These are phyloP conservation scores for Raphanus sativus DNA, from an alignment of 345 rosid genomes.

Conservation along the genomic window DNA sequence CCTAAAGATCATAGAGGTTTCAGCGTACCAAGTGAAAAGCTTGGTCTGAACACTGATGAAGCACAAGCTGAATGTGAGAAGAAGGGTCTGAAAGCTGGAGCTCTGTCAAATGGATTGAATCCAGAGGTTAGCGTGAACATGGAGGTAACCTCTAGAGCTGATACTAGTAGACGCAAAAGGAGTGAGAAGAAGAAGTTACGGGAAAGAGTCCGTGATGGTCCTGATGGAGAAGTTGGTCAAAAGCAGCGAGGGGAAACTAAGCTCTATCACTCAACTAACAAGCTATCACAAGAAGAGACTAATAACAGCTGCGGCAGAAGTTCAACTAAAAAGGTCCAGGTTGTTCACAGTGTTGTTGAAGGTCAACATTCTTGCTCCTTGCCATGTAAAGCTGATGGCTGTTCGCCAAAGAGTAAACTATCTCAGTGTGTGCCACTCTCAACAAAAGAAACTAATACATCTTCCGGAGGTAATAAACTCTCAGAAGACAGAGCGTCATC, in stretches of 20 bases:
- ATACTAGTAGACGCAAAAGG: constrained; percentile 35
- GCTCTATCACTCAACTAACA: constrained; percentile 29
- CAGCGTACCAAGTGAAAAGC: constrained; percentile 32
- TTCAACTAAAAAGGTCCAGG: constrained; percentile 40
- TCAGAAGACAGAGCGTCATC: constrained; percentile 41
- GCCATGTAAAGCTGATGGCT: constrained; percentile 43
- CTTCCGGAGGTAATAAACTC: constrained; percentile 36
- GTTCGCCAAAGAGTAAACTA: constrained; percentile 37
- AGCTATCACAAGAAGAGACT: constrained; percentile 33
- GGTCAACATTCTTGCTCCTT: constrained; percentile 48
- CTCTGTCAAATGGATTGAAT: constrained; percentile 34
- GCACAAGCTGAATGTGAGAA: constrained; percentile 34
- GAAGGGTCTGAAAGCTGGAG: constrained; percentile 39
- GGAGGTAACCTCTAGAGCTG: constrained; percentile 37
- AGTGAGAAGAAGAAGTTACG: constrained; percentile 32
- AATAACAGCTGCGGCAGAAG: constrained; percentile 44
- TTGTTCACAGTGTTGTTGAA: constrained; percentile 28
- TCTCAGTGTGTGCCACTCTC: constrained; percentile 41
- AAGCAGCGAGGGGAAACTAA: constrained; percentile 32
- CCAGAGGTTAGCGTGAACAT: constrained; percentile 33
- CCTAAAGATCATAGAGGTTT: constrained; percentile 26
- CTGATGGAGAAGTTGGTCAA: constrained; percentile 30
- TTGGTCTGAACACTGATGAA: constrained; percentile 23
- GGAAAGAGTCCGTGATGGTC: constrained; percentile 32
- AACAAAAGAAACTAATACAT: constrained; percentile 35